phyloP scores from a whole-genome alignment of 345 rosid species.

The Pseudoturritis turrita region DNA sequence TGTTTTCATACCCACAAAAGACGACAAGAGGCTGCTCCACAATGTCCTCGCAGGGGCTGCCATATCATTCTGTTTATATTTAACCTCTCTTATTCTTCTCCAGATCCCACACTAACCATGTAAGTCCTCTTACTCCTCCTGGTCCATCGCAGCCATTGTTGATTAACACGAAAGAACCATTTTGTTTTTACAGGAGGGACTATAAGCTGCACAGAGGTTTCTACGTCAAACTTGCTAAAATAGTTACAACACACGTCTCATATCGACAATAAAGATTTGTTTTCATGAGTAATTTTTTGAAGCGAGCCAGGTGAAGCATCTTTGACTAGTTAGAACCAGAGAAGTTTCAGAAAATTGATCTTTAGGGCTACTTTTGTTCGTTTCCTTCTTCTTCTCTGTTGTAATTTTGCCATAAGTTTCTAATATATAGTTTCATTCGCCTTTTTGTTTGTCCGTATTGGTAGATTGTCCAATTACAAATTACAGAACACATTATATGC shows the following conservation, averaged over 20 bases:
- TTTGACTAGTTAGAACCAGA: slow-evolving; percentile 14
- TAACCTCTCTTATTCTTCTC: slow-evolving; percentile 60
- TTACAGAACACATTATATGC: no score
- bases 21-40: slow-evolving; percentile 54
- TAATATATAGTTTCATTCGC: slow-evolving; percentile 16
- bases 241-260: slow-evolving; percentile 13
- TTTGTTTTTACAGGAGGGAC: slow-evolving; percentile 15
- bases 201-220: slow-evolving; percentile 15
- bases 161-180: neutral
- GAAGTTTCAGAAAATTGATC: slow-evolving; percentile 10
- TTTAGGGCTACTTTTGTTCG: slow-evolving; percentile 1
- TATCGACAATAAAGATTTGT: slow-evolving; percentile 18
- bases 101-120: slow-evolving; percentile 60
- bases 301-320: slow-evolving; percentile 21
- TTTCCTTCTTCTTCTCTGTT: slow-evolving; percentile 21
- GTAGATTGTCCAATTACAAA: neutral
- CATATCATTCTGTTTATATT: slow-evolving; percentile 52
- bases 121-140: neutral
- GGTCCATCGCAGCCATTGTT: neutral
- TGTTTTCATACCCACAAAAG: slow-evolving; percentile 72
- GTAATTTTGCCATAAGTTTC: slow-evolving; percentile 18
- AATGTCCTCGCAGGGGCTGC: slow-evolving; percentile 65
- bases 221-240: slow-evolving; percentile 12
- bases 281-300: slow-evolving; percentile 11
- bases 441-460: neutral